Percentiles rank a stretch among this genome's conserved stretches.
Conservation (phyloP, 805 yeast species). For the Kuraishia piskuri region DNA sequence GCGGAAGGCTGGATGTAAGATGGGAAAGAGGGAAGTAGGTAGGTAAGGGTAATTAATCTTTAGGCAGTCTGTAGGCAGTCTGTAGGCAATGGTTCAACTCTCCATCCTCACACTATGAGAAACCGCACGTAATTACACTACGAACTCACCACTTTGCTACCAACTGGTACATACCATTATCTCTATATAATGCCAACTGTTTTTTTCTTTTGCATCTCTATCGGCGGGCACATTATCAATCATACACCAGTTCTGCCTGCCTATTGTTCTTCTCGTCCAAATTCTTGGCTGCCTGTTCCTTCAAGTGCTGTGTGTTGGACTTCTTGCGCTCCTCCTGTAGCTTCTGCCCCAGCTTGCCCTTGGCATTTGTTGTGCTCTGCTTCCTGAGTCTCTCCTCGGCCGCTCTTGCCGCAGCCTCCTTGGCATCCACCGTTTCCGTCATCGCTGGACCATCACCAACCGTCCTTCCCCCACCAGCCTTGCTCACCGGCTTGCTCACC, state of each 20-base stretch:
- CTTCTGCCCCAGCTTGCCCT: constrained; percentile 1
- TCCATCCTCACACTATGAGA: too few relatives aligned
- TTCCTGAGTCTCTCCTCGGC: constrained; percentile 6
- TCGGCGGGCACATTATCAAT: not conserved
- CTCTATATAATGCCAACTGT: not conserved
- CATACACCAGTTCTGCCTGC: not conserved
- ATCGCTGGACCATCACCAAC: not conserved
- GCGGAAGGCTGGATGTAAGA: too few relatives aligned
- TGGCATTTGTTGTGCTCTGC: not conserved
- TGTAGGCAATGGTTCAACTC: too few relatives aligned
- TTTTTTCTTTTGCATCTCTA: too few relatives aligned
- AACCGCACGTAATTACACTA: too few relatives aligned
- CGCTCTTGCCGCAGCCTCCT: constrained; percentile 8
- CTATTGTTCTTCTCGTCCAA: not conserved
- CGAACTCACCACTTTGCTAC: too few relatives aligned
- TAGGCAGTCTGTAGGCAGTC: too few relatives aligned
- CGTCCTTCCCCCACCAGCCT: not conserved
- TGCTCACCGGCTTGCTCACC: not conserved
- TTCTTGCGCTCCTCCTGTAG: constrained; percentile 1
- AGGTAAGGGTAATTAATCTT: too few relatives aligned
- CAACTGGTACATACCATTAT: too few relatives aligned
- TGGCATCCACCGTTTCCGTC: constrained; percentile 1
- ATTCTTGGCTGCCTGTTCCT: constrained; percentile 1
- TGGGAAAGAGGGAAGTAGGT: too few relatives aligned
- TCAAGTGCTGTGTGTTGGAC: not conserved